Conservation (phyloP, 2,329 filamentous ascomycete genomes). For the Fonsecaea monophora region DNA sequence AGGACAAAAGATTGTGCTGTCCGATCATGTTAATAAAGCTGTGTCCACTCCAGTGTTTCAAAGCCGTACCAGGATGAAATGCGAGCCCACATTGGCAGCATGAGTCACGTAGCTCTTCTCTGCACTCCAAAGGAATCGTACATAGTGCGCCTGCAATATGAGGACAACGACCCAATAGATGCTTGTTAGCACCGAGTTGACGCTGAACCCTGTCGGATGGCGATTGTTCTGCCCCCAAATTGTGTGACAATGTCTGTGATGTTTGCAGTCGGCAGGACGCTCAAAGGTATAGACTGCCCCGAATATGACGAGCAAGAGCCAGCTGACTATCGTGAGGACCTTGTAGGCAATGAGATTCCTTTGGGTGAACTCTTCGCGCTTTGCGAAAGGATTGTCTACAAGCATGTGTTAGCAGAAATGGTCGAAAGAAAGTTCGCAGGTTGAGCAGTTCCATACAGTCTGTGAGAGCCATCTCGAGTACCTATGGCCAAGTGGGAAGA, state of each 20-base stretch:
- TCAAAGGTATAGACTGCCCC: slow-evolving; percentile 77
- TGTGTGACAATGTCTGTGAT: slow-evolving; percentile 62
- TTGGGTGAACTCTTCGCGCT: slow-evolving; percentile 69
- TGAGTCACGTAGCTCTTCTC: slow-evolving; percentile 68
- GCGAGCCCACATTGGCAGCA: slow-evolving; percentile 77
- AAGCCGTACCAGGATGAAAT: slow-evolving; percentile 70
- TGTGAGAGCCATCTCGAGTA: slow-evolving; percentile 26
- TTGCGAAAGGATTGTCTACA: slow-evolving; percentile 77
- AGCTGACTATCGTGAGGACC: slow-evolving; percentile 74
- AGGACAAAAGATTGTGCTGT: slow-evolving; percentile 78
- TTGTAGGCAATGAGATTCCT: slow-evolving; percentile 74
- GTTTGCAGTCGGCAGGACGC: slow-evolving; percentile 66
- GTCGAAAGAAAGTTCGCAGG: not conserved
- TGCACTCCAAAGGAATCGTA: slow-evolving; percentile 75
- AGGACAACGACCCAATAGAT: slow-evolving; percentile 69
- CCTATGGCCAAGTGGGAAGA: not conserved
- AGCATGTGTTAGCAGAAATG: slow-evolving; percentile 13
- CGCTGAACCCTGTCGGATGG: slow-evolving; percentile 74
- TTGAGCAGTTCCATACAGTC: slow-evolving; percentile 26
- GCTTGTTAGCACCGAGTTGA: slow-evolving; percentile 67
- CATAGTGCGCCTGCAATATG: slow-evolving; percentile 75
- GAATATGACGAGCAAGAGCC: slow-evolving; percentile 74
- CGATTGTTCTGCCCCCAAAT: slow-evolving; percentile 77
- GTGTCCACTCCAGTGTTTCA: not conserved
- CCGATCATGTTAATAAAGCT: not conserved